Percentiles rank a stretch among this genome's conserved stretches.
Evolutionary conservation across 2,329 filamentous ascomycete genomes (phyloP).

Genomic region (Bertia moriformis): DNA sequence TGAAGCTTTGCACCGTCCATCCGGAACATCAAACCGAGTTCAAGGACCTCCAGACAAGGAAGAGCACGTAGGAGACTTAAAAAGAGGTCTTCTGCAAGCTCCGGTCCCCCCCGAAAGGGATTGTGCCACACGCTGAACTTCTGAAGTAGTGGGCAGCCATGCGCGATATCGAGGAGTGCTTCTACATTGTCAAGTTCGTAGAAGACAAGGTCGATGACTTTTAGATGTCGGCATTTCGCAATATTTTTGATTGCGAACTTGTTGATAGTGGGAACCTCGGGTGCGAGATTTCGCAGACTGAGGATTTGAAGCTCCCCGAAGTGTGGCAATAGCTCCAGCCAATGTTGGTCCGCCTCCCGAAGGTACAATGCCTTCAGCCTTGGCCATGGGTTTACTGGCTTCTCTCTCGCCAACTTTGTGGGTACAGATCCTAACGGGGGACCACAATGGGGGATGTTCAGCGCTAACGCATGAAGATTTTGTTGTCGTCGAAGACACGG

Average conservation of each 20-base stretch:
- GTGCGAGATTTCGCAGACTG: constrained; percentile 2
- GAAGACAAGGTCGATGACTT: constrained; percentile 2
- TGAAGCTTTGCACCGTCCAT: constrained; percentile 2
- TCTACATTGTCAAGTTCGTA: constrained; percentile 2
- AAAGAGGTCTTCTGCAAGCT: constrained; percentile 1
- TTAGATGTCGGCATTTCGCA: constrained; percentile 4
- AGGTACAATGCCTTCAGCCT: constrained; percentile 3
- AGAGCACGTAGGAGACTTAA: constrained; percentile 3
- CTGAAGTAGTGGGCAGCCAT: constrained; percentile 3
- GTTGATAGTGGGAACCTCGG: constrained; percentile 1
- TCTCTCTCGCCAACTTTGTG: background rate
- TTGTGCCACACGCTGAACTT: constrained; percentile 2
- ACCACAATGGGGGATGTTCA: constrained; percentile 1
- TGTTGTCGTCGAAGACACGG: constrained; percentile 1
- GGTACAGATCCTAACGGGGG: constrained; percentile 1
- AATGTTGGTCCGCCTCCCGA: constrained; percentile 1
- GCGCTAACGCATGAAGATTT: constrained; percentile 2
- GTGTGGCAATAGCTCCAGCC: constrained; percentile 2
- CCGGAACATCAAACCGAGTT: constrained; percentile 1
- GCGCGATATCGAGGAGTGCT: constrained; percentile 3
- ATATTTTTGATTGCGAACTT: constrained; percentile 2
- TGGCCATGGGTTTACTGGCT: constrained; percentile 2
- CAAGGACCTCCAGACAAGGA: constrained; percentile 1
- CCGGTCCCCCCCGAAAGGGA: constrained; percentile 1
- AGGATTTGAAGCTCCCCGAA: constrained; percentile 3